Conservation (phyloP, 2,329 filamentous ascomycete species). For the Colletotrichum cordylinicola region DNA sequence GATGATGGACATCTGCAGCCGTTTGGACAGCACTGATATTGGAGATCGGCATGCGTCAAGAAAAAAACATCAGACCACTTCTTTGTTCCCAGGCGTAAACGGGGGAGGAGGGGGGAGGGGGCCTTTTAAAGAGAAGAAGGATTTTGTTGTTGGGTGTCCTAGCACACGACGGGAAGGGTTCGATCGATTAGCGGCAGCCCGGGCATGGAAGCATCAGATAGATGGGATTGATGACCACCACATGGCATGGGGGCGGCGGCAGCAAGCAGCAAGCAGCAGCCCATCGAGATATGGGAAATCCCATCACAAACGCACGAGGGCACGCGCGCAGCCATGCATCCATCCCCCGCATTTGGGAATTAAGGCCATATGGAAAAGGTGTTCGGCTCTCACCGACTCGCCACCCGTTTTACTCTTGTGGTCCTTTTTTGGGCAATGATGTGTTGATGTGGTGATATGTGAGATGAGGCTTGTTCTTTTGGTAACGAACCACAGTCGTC, state of each 20-base stretch:
- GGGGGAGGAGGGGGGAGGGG: too few species aligned
- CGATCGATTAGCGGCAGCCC: constrained; percentile 1
- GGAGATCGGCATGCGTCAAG: background rate
- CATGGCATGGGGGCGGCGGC: background rate
- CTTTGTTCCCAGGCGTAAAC: too few species aligned
- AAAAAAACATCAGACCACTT: background rate
- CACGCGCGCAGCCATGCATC: background rate
- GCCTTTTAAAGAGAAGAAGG: background rate
- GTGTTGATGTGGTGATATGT: background rate
- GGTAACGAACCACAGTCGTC: background rate
- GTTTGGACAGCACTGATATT: background rate
- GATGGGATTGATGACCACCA: background rate
- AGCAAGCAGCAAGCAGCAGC: background rate
- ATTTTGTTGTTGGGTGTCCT: background rate
- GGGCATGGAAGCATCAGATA: constrained; percentile 5
- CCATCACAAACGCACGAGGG: background rate
- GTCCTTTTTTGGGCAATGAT: constrained; percentile 11
- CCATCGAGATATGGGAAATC: constrained; percentile 1
- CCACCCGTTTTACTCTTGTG: background rate
- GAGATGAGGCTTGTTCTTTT: background rate
- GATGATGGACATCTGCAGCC: background rate
- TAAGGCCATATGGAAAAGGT: background rate
- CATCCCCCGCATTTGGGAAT: background rate
- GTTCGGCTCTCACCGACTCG: constrained; percentile 16
- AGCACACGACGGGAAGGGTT: background rate